These are phyloP conservation scores for Hypoxylon perforatum DNA, from an alignment of 495 filamentous ascomycete genomes.

Conservation along the genomic window DNA sequence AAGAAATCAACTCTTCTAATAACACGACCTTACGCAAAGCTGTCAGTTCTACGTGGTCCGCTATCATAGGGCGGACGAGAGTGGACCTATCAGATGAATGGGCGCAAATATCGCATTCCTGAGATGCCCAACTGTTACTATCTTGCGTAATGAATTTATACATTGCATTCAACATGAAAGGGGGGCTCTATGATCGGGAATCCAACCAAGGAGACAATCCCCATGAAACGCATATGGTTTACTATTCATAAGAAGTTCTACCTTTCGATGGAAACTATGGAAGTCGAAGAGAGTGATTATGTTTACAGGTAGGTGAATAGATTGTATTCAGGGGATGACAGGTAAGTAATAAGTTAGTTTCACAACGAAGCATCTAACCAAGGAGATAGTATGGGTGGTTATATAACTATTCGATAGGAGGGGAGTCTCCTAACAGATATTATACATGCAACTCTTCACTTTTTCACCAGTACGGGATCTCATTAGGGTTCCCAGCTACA, in stretches of 20 bases:
- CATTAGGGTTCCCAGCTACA: too few relatives aligned
- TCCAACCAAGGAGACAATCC: too few relatives aligned
- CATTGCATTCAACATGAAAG: neutral
- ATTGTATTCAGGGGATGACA: neutral
- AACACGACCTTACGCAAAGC: neutral
- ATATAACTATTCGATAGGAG: too few relatives aligned
- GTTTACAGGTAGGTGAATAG: neutral
- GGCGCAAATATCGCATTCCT: neutral
- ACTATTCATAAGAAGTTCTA: neutral
- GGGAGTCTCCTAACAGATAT: too few relatives aligned
- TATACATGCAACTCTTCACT: too few relatives aligned
- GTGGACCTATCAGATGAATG: slow-evolving; percentile 18
- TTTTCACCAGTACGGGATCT: too few relatives aligned
- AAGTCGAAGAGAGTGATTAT: neutral
- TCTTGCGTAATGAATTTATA: neutral
- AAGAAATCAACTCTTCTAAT: slow-evolving; percentile 23
- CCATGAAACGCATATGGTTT: neutral
- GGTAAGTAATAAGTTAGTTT: neutral
- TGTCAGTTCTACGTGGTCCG: neutral
- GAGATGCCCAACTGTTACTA: neutral
- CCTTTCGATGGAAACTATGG: neutral
- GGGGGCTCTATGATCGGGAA: neutral
- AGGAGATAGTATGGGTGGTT: too few relatives aligned
- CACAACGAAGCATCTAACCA: too few relatives aligned
- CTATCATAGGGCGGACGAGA: slow-evolving; percentile 2